phyloP scores from a whole-genome alignment of 805 yeast species.

The Yamadazyma sp. region DNA sequence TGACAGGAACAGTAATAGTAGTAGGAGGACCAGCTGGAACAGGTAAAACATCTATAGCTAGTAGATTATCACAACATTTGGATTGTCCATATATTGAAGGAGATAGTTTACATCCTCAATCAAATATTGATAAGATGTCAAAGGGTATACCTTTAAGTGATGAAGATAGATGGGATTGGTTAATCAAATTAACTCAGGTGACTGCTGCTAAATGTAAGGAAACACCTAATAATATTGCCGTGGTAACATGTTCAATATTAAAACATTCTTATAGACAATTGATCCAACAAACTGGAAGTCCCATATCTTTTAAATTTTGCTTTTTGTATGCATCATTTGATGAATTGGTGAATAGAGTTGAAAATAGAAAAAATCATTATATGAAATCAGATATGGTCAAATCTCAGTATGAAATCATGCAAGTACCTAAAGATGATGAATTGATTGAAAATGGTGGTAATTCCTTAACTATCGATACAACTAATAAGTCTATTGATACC shows the following conservation, averaged over 20 bases:
- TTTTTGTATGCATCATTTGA: constrained; percentile 65
- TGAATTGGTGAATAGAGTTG: constrained; percentile 59
- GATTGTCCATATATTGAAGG: constrained; percentile 75
- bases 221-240: constrained; percentile 26
- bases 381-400: constrained; percentile 86
- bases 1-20: constrained; percentile 43
- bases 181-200: constrained; percentile 45
- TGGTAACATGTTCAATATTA: constrained; percentile 84
- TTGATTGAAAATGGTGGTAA: constrained; percentile 36
- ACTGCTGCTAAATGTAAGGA: constrained; percentile 39
- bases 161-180: constrained; percentile 93
- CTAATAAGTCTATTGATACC: constrained; percentile 24
- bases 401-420: constrained; percentile 73
- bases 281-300: constrained; percentile 39
- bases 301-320: constrained; percentile 50
- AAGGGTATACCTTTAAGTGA: constrained; percentile 78
- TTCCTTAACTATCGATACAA: constrained; percentile 32
- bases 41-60: constrained; percentile 83
- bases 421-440: constrained; percentile 55
- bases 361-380: constrained; percentile 67
- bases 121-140: constrained; percentile 80
- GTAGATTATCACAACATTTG: constrained; percentile 42
- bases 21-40: constrained; percentile 97
- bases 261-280: constrained; percentile 69
- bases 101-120: constrained; percentile 69